A percentile compares a stretch with the other conserved stretches of the same genome.
Evolutionary conservation across 208 protist genomes (phyloP).

Genomic region (Leishmania braziliensis): DNA sequence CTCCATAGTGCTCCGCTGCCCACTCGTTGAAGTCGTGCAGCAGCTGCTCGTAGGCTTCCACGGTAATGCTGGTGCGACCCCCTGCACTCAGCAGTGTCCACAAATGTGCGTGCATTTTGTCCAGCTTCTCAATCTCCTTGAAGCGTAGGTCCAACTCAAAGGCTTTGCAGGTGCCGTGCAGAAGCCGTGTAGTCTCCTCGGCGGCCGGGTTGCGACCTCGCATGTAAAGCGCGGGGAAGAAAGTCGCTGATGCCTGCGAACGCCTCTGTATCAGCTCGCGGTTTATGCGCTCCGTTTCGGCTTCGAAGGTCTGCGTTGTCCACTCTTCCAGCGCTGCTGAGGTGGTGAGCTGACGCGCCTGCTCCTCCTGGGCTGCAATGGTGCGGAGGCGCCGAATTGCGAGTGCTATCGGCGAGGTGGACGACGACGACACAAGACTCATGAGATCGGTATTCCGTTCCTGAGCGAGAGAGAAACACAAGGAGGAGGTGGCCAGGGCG

Average conservation of each 20-base stretch:
- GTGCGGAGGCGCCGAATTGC: slow-evolving; percentile 7
- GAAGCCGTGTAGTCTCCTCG: slow-evolving; percentile 50
- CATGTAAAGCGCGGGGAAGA: slow-evolving; percentile 70
- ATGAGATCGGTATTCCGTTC: not conserved
- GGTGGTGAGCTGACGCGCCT: slow-evolving; percentile 15
- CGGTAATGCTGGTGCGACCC: slow-evolving; percentile 47
- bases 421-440: slow-evolving; percentile 3
- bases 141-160: slow-evolving; percentile 84
- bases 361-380: slow-evolving; percentile 1
- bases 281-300: slow-evolving; percentile 60
- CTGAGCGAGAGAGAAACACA: not conserved
- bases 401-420: slow-evolving; percentile 3
- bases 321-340: slow-evolving; percentile 27
- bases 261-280: slow-evolving; percentile 35
- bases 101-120: slow-evolving; percentile 74
- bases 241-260: slow-evolving; percentile 11
- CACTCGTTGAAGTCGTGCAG: slow-evolving; percentile 52
- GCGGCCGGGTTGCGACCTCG: slow-evolving; percentile 50
- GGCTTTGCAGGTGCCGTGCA: slow-evolving; percentile 66
- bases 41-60: slow-evolving; percentile 65
- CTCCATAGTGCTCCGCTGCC: slow-evolving; percentile 17
- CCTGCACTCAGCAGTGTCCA: slow-evolving; percentile 65
- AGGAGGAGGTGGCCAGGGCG: not conserved
- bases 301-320: slow-evolving; percentile 11
- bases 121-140: slow-evolving; percentile 76